Conservation (phyloP, 1,284 basidiomycete species). For the Prillingera fragicola region DNA sequence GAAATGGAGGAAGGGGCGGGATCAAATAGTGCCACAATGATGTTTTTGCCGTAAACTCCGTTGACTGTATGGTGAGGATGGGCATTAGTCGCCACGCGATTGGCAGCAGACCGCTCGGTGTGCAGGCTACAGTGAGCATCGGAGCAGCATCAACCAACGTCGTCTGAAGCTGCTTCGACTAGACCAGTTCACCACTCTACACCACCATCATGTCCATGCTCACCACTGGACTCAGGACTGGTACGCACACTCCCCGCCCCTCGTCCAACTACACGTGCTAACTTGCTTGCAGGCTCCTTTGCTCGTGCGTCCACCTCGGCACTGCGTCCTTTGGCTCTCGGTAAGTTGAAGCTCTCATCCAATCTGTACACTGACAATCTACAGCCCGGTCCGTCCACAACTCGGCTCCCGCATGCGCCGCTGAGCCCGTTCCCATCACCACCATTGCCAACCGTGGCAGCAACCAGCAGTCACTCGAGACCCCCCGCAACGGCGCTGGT, state of each 20-base stretch:
- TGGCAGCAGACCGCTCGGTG: too few relatives aligned
- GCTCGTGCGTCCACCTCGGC: conserved; percentile 32
- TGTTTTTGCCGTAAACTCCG: too few relatives aligned
- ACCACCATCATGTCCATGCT: conserved; percentile 29
- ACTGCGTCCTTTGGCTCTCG: conserved; percentile 35
- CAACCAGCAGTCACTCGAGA: conserved; percentile 79
- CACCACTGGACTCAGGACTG: conserved; percentile 31
- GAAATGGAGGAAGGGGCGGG: too few relatives aligned
- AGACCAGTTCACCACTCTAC: conserved; percentile 7
- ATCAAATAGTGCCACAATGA: too few relatives aligned
- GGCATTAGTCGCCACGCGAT: too few relatives aligned
- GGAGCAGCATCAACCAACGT: too few relatives aligned
- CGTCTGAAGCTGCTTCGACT: too few relatives aligned
- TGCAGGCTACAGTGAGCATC: too few relatives aligned
- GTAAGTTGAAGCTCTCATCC: conserved; percentile 15
- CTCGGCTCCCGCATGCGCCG: conserved; percentile 28
- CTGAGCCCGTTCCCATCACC: conserved; percentile 45
- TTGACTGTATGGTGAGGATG: too few relatives aligned
- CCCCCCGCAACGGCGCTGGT: conserved; percentile 85
- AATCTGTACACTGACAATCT: neutral
- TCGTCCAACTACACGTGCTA: conserved; percentile 3
- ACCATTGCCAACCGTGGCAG: conserved; percentile 64
- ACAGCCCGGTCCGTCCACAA: conserved; percentile 19
- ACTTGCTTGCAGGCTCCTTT: conserved; percentile 15
- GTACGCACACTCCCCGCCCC: conserved; percentile 11